Base-by-base conservation (phyloP, 1,284 basidiomycete species). In the Bondarzewia mesenterica region DNA sequence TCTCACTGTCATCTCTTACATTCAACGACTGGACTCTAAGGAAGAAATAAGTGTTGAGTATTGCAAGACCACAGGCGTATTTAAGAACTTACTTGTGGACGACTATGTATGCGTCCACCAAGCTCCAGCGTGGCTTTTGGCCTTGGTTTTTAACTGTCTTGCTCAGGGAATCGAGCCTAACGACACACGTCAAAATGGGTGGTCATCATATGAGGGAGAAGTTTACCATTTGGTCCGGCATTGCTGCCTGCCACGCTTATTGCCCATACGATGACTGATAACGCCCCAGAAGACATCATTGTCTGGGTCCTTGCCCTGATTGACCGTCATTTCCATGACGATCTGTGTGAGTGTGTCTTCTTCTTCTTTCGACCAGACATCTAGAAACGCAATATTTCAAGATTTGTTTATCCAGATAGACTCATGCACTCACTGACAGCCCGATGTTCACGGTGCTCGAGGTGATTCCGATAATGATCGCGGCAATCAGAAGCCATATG, bases 151-250 rank as follows among this genome's bases (percentile, higher is more conserved):
- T 89, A 36, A 84, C 67, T 15, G 75, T 77, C 55, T 82, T 82
- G 54, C 79, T 85, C 42, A 90, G 65, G 1, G 77, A 75, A 63
- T 89, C 86, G 26, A 80, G 83, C 85, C 85, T 89, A 49, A 1
- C 38, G 20, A 35, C 38, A 48, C 46, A 38, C n/a, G n/a, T n/a
- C n/a, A n/a, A n/a, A n/a, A n/a, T n/a, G n/a, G n/a, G n/a, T n/a
- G n/a, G n/a, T n/a, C n/a, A n/a, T n/a, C n/a, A n/a, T n/a, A n/a
- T n/a, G n/a, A n/a, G 23, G 20, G 32, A 46, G 29, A 20, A 3
- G 12, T 58, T 29, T 52, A 85, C 86, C 88, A 92, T 74, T 92
- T 92, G 41, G 85, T 86, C 46, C 89, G 72, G 66, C 88, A 90
- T 61, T 93, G 89, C 55, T 88, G 82, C 55, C 86, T 72, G 26